A percentile compares a stretch with the other conserved stretches of the same genome.
Conservation (phyloP, 192 early-diverging fungal species). For the Irineochytrium annulatum region DNA sequence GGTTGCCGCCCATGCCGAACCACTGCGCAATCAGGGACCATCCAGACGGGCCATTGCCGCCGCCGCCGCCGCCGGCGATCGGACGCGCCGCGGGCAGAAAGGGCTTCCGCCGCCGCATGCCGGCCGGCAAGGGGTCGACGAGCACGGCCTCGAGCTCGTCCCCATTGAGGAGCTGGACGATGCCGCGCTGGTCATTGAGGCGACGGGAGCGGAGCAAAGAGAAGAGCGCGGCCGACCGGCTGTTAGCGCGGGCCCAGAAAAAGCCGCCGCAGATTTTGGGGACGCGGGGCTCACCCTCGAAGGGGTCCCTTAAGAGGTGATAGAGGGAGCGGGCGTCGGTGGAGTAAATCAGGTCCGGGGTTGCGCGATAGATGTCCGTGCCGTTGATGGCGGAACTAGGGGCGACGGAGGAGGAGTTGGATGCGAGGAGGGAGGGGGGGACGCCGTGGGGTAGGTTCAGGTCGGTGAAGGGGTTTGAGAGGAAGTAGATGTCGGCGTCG, state of each 20-base stretch:
- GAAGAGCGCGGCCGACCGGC: neutral
- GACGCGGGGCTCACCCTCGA: constrained; percentile 6
- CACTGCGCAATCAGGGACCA: neutral
- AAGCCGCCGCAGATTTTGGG: constrained; percentile 24
- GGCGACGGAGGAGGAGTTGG: no score
- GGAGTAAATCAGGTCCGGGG: constrained; percentile 6
- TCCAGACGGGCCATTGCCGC: no score
- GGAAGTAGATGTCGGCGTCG: constrained; percentile 10
- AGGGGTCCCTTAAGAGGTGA: constrained; percentile 13
- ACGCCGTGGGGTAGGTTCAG: constrained; percentile 10
- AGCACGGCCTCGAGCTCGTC: neutral
- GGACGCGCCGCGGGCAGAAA: no score
- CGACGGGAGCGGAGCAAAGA: neutral
- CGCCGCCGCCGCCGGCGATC: no score
- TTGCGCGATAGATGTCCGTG: neutral
- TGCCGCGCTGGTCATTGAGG: constrained; percentile 20
- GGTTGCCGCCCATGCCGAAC: no score
- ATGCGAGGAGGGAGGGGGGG: neutral
- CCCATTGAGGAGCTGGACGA: constrained; percentile 7
- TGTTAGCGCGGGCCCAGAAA: constrained; percentile 6
- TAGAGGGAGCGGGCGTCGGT: constrained; percentile 12
- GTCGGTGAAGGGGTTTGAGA: constrained; percentile 6
- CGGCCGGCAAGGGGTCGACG: neutral
- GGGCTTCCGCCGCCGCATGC: neutral
- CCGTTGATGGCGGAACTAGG: no score